Conservation (phyloP, 2,329 filamentous ascomycete genomes). For the Shiraia bambusicola region DNA sequence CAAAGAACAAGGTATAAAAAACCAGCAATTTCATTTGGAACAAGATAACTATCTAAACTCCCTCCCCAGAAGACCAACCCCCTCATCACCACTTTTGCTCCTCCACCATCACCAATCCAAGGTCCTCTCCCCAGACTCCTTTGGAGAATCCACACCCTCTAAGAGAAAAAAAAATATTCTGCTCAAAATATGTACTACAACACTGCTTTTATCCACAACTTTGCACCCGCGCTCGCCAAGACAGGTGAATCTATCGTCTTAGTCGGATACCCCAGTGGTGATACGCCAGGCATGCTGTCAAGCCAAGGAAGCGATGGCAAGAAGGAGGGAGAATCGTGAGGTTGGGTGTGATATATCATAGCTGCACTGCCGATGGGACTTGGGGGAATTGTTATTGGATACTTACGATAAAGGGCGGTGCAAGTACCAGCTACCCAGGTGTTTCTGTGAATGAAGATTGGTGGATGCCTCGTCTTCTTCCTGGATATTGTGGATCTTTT, state of each 20-base stretch:
- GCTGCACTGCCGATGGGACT: neutral
- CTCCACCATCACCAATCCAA: conserved; percentile 13
- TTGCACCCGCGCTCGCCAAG: conserved; percentile 23
- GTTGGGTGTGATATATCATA: neutral
- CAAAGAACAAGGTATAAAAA: no score
- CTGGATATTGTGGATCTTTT: conserved; percentile 5
- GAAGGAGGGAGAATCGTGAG: neutral
- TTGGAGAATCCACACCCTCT: conserved; percentile 15
- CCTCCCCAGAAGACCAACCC: no score
- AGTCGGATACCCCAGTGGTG: conserved; percentile 44
- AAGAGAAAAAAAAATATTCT: conserved; percentile 4
- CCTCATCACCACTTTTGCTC: neutral
- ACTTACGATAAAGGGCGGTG: neutral
- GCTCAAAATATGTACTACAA: conserved; percentile 33
- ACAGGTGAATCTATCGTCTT: conserved; percentile 42
- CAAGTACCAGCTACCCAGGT: neutral
- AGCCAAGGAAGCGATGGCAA: neutral
- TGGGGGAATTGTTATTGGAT: conserved; percentile 15
- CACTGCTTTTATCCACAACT: conserved; percentile 29
- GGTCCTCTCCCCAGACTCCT: conserved; percentile 30
- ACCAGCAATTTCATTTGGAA: no score
- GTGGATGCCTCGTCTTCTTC: conserved; percentile 16
- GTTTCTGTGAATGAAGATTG: conserved; percentile 8
- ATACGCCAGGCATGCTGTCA: conserved; percentile 6
- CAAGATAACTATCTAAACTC: no score